A percentile compares a stretch with the other conserved stretches of the same genome.
These are phyloP conservation scores for Trichoderma asperellum DNA, from an alignment of 2,329 filamentous ascomycete species.

Conservation along the genomic window DNA sequence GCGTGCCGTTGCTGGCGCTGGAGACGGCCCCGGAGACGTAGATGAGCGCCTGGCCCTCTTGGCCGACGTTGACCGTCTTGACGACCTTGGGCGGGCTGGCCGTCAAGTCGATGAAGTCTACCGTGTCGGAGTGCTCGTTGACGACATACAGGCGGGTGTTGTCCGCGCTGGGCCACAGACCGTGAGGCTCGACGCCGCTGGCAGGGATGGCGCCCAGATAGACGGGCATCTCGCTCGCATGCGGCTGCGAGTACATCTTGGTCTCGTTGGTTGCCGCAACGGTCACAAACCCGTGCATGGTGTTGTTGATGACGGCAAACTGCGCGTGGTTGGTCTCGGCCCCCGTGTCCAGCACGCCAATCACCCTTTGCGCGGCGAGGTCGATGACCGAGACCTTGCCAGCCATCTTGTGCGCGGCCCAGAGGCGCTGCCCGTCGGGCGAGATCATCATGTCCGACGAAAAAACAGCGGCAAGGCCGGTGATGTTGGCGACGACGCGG, in stretches of 20 bases:
- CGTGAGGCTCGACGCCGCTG: constrained; percentile 29
- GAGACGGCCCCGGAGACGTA: constrained; percentile 29
- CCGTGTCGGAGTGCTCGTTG: constrained; percentile 30
- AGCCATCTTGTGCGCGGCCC: constrained; percentile 29
- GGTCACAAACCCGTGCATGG: constrained; percentile 28
- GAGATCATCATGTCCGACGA: constrained; percentile 32
- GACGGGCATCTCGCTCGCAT: constrained; percentile 11
- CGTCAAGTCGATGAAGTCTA: constrained; percentile 29
- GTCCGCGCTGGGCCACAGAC: constrained; percentile 30
- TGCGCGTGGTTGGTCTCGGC: constrained; percentile 30
- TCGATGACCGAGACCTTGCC: constrained; percentile 29
- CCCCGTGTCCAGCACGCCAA: constrained; percentile 27
- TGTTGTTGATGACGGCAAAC: constrained; percentile 27
- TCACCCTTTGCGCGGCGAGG: background rate
- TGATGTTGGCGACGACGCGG: constrained; percentile 17
- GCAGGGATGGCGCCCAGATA: constrained; percentile 24
- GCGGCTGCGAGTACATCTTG: constrained; percentile 26
- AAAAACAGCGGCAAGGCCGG: constrained; percentile 24
- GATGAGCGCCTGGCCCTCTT: constrained; percentile 30
- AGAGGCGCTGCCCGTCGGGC: constrained; percentile 25
- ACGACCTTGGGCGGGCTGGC: constrained; percentile 2
- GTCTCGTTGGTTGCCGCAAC: constrained; percentile 28
- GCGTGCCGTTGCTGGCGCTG: constrained; percentile 10
- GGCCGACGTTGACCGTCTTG: constrained; percentile 26
- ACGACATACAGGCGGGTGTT: constrained; percentile 29